Percentiles rank a stretch among this genome's conserved stretches.
phyloP scores from a whole-genome alignment of 805 yeast species.

The Torulaspora microellipsoides region DNA sequence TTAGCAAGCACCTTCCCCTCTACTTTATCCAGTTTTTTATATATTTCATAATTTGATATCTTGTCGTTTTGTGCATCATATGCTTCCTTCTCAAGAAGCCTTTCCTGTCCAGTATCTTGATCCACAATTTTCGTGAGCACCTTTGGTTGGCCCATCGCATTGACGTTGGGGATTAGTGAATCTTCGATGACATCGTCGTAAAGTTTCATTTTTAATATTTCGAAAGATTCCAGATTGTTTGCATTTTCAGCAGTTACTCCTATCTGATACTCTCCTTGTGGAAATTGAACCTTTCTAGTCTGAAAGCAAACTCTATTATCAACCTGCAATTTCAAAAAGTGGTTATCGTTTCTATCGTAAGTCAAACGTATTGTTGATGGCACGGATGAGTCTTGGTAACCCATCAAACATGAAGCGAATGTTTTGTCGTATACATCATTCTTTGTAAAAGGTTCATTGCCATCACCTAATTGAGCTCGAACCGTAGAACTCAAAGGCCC shows the following conservation, averaged over 20 bases:
- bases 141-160: slow-evolving; percentile 42
- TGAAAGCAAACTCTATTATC: slow-evolving; percentile 70
- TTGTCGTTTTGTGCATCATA: slow-evolving; percentile 22
- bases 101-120: slow-evolving; percentile 33
- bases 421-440: slow-evolving; percentile 33
- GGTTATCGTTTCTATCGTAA: slow-evolving; percentile 41
- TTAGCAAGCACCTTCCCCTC: slow-evolving; percentile 36
- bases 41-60: slow-evolving; percentile 25
- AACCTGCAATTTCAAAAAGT: slow-evolving; percentile 58
- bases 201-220: slow-evolving; percentile 54
- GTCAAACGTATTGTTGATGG: slow-evolving; percentile 67
- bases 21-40: slow-evolving; percentile 30
- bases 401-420: slow-evolving; percentile 53
- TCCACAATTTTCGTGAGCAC: slow-evolving; percentile 41
- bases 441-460: slow-evolving; percentile 35
- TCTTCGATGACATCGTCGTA: slow-evolving; percentile 52
- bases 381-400: slow-evolving; percentile 62
- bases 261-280: slow-evolving; percentile 39
- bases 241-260: slow-evolving; percentile 52
- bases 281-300: slow-evolving; percentile 50
- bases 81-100: slow-evolving; percentile 29
- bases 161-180: slow-evolving; percentile 54
- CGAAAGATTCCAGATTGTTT: slow-evolving; percentile 53
- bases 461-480: slow-evolving; percentile 59
- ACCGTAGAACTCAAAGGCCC: slow-evolving; percentile 47